Conservation (phyloP, 2,329 filamentous ascomycete species). For the Ophiostoma piceae region DNA sequence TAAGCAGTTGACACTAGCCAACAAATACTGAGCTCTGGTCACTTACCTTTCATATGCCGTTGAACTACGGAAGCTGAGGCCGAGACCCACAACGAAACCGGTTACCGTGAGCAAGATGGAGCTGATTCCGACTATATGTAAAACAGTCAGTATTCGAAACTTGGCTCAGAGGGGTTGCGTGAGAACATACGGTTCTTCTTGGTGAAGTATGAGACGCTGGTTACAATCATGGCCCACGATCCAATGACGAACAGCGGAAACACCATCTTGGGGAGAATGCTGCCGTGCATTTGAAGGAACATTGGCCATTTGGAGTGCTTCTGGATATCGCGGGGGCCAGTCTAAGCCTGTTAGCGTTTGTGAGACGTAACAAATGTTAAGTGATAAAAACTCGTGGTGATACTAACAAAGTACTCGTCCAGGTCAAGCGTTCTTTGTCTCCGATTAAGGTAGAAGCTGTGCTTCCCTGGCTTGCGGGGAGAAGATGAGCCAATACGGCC, state of each 20-base stretch:
- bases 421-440: slow-evolving; percentile 37
- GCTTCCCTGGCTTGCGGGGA: slow-evolving; percentile 30
- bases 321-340: slow-evolving; percentile 58
- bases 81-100: slow-evolving; percentile 76
- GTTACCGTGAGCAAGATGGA: slow-evolving; percentile 75
- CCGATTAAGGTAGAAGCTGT: slow-evolving; percentile 33
- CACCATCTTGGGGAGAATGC: slow-evolving; percentile 66
- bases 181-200: slow-evolving; percentile 30
- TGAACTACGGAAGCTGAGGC: slow-evolving; percentile 70
- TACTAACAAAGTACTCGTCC: slow-evolving; percentile 44
- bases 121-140: slow-evolving; percentile 47
- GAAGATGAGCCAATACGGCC: slow-evolving; percentile 27
- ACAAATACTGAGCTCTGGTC: background rate
- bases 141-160: background rate
- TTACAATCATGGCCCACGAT: slow-evolving; percentile 62
- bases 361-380: background rate
- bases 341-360: slow-evolving; percentile 29
- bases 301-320: slow-evolving; percentile 75
- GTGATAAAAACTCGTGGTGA: background rate
- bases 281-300: slow-evolving; percentile 72
- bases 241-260: slow-evolving; percentile 60
- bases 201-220: slow-evolving; percentile 33
- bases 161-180: background rate
- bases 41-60: slow-evolving; percentile 67
- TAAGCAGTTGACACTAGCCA: no score